These are phyloP conservation scores for Gomphus sp. DNA, from an alignment of 1,284 basidiomycete genomes.

Conservation along the genomic window DNA sequence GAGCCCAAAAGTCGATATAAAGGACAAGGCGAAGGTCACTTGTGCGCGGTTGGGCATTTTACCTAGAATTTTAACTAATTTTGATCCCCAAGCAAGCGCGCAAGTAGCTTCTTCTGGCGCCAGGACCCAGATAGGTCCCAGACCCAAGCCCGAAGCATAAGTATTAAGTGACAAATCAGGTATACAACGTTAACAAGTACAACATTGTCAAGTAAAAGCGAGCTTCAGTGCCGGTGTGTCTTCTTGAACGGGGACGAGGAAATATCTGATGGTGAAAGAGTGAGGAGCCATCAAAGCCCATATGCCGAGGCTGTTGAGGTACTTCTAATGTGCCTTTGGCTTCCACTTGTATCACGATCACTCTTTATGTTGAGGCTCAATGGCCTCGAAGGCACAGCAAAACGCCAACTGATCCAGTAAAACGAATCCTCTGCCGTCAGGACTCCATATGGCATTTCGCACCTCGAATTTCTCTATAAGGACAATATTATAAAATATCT, in stretches of 20 bases:
- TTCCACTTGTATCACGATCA: neutral
- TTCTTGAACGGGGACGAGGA: too few species aligned
- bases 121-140: too few species aligned
- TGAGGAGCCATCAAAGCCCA: too few species aligned
- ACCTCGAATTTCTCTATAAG: conserved; percentile 53
- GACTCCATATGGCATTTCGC: conserved; percentile 65
- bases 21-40: conserved; percentile 41
- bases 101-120: too few species aligned
- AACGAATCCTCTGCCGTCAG: conserved; percentile 71
- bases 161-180: too few species aligned
- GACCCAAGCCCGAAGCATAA: too few species aligned
- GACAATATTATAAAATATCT: neutral
- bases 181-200: too few species aligned
- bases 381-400: conserved; percentile 78
- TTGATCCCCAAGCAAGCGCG: too few species aligned
- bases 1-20: conserved; percentile 34
- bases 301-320: too few species aligned
- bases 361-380: conserved; percentile 22
- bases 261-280: too few species aligned
- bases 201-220: too few species aligned
- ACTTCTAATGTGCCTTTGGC: neutral
- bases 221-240: too few species aligned
- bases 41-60: conserved; percentile 38
- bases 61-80: neutral
- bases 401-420: conserved; percentile 66